phyloP scores from a whole-genome alignment of 176 grass and related monocot species.

The Eleusine indica region DNA sequence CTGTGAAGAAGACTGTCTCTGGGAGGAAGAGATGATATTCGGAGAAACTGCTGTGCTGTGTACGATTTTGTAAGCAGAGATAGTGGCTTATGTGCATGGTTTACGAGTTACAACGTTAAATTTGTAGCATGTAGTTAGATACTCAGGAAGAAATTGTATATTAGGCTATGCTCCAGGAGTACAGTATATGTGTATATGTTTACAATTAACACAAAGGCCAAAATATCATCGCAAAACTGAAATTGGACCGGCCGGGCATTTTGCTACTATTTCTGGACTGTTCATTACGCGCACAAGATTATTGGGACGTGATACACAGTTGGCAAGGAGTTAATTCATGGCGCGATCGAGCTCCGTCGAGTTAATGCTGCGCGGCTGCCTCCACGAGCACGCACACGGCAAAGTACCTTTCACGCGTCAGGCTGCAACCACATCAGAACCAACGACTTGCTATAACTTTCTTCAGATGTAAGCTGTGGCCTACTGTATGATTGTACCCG shows the following conservation, averaged over 20 bases:
- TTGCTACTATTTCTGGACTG: not conserved
- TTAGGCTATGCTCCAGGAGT: not conserved
- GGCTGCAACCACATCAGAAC: slow-evolving; percentile 35
- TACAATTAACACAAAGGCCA: slow-evolving; percentile 11
- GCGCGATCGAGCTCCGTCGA: slow-evolving; percentile 3
- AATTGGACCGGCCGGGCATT: not conserved
- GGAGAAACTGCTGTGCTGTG: not conserved
- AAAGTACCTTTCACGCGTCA: slow-evolving; percentile 51
- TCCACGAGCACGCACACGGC: slow-evolving; percentile 47
- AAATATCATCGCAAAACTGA: not conserved
- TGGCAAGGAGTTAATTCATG: slow-evolving; percentile 2
- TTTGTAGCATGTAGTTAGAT: slow-evolving; percentile 21
- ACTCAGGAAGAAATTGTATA: not conserved
- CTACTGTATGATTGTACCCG: not conserved
- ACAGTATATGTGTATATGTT: not conserved
- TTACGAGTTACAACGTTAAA: not conserved
- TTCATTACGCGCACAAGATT: slow-evolving; percentile 29
- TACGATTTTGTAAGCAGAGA: slow-evolving; percentile 33
- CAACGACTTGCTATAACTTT: not conserved
- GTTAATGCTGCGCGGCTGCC: slow-evolving; percentile 37
- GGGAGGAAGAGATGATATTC: slow-evolving; percentile 58
- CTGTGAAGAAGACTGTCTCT: slow-evolving; percentile 80
- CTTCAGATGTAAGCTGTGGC: not conserved
- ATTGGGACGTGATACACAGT: not conserved
- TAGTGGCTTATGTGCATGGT: not conserved